Conservation (phyloP, 2,329 filamentous ascomycete genomes). For the Penicillium sclerotigenum region DNA sequence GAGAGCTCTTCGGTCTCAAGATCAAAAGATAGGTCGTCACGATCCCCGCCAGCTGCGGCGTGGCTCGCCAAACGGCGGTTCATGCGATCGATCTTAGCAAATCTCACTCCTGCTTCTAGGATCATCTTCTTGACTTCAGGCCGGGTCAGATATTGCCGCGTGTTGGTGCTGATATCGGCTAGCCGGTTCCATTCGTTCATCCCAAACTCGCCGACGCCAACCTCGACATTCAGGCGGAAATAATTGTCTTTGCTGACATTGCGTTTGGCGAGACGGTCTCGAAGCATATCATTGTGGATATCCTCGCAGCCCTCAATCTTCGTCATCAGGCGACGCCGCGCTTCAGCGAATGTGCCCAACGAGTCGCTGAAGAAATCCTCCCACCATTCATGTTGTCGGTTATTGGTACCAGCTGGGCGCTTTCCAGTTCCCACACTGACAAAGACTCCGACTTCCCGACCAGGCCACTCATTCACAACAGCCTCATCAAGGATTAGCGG, state of each 20-base stretch:
- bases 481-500: constrained; percentile 86
- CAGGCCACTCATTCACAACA: constrained; percentile 89
- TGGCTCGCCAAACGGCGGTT: constrained; percentile 63
- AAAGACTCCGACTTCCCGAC: constrained; percentile 86
- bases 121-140: constrained; percentile 74
- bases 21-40: constrained; percentile 29
- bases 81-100: constrained; percentile 78
- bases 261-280: constrained; percentile 71
- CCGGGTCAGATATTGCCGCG: constrained; percentile 74
- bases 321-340: constrained; percentile 73
- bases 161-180: constrained; percentile 92
- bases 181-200: constrained; percentile 98
- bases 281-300: constrained; percentile 82
- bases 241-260: constrained; percentile 87
- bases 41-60: constrained; percentile 36
- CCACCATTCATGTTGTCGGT: constrained; percentile 76
- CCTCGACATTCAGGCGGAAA: constrained; percentile 93
- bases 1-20: constrained; percentile 28
- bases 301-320: constrained; percentile 96
- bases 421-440: constrained; percentile 93
- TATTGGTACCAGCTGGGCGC: constrained; percentile 68
- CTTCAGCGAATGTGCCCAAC: constrained; percentile 87
- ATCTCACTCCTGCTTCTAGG: constrained; percentile 69
- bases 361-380: constrained; percentile 71
- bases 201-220: constrained; percentile 92